Base-by-base conservation (phyloP, 371 early-diverging fungal genomes). In the Apophysomyces trapeziformis region DNA sequence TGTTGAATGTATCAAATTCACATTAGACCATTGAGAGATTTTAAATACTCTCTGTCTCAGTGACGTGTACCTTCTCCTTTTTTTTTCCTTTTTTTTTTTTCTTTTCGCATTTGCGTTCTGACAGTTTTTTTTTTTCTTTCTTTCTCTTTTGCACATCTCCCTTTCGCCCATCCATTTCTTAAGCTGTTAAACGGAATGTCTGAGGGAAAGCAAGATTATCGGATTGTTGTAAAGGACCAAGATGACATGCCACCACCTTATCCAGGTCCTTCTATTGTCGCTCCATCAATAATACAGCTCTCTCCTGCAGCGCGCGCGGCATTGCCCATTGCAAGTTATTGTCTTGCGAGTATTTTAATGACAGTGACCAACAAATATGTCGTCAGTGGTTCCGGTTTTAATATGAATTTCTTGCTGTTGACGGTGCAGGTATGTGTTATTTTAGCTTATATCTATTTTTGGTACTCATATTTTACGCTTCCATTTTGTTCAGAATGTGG, bases 331-430 rank as follows among this genome's bases (percentile, higher is more conserved):
- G 38, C 87, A 46, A 81, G 90, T 61, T 96, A 95, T 79, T 94
- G 95, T 78, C 74, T 73, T 45, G 85, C 94, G 38, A 92, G 92
- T 57, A 94, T 95, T 58, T 76, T 92, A 66, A 95, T 96, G 95
- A 95, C 96, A 5, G 87, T 94, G 46, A 92, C 92, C 64, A 96
- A 96, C 86, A 95, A 95, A 80, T 82, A 88, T 66, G 94, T 95
- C 21, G 86, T 95, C 37, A 91, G 92, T 37, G 77, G 77, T 37
- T 94, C 87, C 72, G 85, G 87, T 61, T 93, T 93, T 70, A 83
- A 91, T 63, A 91, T 97, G 92, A 90, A 92, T 67, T 96, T 97
- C 78, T 77, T 98, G 35, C 82, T 98, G 63, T 88, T 97, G 26
- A 88, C 92, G 4, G 78, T 95, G 50, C 96, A 97, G 89, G 91